Evolutionary conservation across 2,329 filamentous ascomycete genomes (phyloP).

Genomic region (Fusarium algeriense): DNA sequence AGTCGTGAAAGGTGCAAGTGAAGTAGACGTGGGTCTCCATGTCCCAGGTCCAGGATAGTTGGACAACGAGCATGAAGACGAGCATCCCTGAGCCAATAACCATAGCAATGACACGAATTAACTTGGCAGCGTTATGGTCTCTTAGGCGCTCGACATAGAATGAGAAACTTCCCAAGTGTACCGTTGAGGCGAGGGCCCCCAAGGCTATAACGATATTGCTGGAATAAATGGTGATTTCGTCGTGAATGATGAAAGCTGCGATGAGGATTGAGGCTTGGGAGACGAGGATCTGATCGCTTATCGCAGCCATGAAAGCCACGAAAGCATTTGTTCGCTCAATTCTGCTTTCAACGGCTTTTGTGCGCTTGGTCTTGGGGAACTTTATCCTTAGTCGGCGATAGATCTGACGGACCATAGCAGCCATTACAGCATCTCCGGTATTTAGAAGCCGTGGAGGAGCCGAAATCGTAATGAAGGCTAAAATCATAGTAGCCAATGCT

Average conservation of each 20-base stretch:
- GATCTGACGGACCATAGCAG: neutral
- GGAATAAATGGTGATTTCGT: slow-evolving; percentile 5
- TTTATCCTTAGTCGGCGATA: accelerated
- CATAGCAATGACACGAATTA: neutral
- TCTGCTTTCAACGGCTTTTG: neutral
- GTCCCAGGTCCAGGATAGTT: neutral
- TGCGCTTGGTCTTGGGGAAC: neutral
- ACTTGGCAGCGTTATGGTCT: neutral
- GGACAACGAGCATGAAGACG: neutral
- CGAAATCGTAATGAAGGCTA: neutral
- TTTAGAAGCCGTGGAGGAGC: neutral
- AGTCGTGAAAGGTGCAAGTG: neutral
- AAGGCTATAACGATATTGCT: slow-evolving; percentile 5
- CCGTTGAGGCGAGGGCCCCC: neutral
- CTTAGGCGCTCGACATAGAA: neutral
- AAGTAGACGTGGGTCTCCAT: slow-evolving; percentile 3
- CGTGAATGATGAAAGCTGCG: neutral
- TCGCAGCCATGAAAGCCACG: neutral
- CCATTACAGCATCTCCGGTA: neutral
- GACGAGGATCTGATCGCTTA: slow-evolving; percentile 3
- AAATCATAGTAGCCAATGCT: neutral
- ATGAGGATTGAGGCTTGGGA: neutral
- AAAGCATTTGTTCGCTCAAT: neutral
- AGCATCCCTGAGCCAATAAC: neutral
- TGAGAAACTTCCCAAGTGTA: neutral